Evolutionary conservation across 2,329 filamentous ascomycete genomes (phyloP), one percentile per base, ranked within the genome.

Genomic region (Cercospora zeina): DNA sequence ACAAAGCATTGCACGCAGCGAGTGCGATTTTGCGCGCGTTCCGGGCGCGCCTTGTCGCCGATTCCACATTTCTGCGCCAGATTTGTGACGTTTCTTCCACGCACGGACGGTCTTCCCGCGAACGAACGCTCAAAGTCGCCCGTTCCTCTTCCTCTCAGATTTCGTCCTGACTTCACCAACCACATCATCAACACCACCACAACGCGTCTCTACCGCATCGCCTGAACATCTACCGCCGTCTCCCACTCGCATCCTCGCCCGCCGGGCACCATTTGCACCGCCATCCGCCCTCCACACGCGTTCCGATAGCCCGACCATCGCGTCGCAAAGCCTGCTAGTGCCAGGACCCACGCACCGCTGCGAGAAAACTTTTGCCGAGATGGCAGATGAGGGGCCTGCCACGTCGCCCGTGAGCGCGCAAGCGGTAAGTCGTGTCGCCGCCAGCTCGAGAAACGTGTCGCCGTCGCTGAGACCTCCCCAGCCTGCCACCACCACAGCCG

Each of bases 351-450:
- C 30, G 30, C 21, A 21, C n/a, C 34, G 36, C 59, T 58, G 45
- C 62, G 58, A 58, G 63, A 62, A 57, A 54, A 59, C 58, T 62
- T 49, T 62, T 54, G 45, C 16, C 61, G 62, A 61, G 51, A 75
- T 75, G 73, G 68, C 71, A 51, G 73, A 75, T 51, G 72, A 71
- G 62, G 60, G 66, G 36, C 61, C 65, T 50, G 65, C 66, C 61
- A 65, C 65, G 50, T 67, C 65, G 47, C 63, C 71, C 45, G 69
- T 67, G 19, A 71, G 72, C 42, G 68, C 67, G 65, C 67, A 63
- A 65, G 63, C 67, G 27, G 71, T 72, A 66, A 70, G 69, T 70
- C 49, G 27, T 13, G 39, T 14, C 36, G 50, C 55, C 36, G 24
- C 58, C 24, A 59, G 62, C 62, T 27, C 37, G 64, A 53, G 42